Evolutionary conservation across 768 basidiomycete genomes (phyloP).

Genomic region (Calocera cornea): DNA sequence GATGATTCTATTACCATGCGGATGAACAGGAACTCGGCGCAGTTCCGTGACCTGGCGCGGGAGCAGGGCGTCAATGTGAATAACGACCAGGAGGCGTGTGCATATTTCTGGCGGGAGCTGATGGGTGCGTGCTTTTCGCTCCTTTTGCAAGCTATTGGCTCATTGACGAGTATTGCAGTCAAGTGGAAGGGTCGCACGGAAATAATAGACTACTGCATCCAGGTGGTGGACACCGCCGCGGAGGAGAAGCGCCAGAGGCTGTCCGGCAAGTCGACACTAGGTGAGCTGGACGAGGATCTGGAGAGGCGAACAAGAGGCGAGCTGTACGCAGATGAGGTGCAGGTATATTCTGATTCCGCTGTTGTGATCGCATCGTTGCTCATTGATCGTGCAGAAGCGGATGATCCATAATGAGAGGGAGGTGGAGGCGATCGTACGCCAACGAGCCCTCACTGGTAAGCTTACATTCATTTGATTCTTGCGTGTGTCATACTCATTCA

Average conservation of each 20-base stretch:
- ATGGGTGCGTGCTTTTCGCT: conserved; percentile 40
- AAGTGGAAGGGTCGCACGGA: conserved; percentile 60
- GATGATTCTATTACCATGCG: conserved; percentile 74
- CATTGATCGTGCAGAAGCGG: conserved; percentile 10
- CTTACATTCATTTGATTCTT: conserved; percentile 11
- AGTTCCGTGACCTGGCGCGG: conserved; percentile 43
- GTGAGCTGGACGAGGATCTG: conserved; percentile 6
- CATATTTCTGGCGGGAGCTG: conserved; percentile 63
- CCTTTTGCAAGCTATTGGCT: neutral
- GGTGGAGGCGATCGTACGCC: conserved; percentile 58
- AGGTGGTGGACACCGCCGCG: conserved; percentile 51
- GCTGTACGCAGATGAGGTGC: conserved; percentile 53
- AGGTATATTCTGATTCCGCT: conserved; percentile 33
- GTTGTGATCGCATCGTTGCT: conserved; percentile 2
- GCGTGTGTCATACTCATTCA: conserved; percentile 7
- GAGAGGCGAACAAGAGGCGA: conserved; percentile 6
- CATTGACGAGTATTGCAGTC: conserved; percentile 15
- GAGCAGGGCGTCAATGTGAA: conserved; percentile 36
- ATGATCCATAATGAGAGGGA: conserved; percentile 53
- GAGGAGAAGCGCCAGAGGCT: conserved; percentile 40
- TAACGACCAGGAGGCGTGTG: conserved; percentile 44
- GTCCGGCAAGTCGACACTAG: neutral
- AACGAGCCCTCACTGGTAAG: conserved; percentile 55
- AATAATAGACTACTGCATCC: conserved; percentile 62
- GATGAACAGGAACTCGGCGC: conserved; percentile 62